Conservation (phyloP, 495 filamentous ascomycete species). For the Xylaria intraflava region DNA sequence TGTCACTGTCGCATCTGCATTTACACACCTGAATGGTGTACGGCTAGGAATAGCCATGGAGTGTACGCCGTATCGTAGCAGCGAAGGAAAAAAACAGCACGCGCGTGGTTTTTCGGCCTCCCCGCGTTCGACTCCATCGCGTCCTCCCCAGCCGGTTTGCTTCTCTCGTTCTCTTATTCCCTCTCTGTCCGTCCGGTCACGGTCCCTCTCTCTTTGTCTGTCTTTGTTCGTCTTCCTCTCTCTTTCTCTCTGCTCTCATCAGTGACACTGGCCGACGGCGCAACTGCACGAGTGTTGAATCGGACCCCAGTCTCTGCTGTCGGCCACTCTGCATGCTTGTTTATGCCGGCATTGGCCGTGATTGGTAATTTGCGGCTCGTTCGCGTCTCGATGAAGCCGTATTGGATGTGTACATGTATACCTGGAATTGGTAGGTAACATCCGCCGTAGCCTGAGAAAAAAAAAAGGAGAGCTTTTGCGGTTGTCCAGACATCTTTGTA, state of each 20-base stretch:
- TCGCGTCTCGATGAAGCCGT: slow-evolving; percentile 18
- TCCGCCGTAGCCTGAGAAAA: slow-evolving; percentile 31
- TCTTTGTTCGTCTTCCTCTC: too few species aligned
- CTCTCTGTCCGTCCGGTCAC: slow-evolving; percentile 4
- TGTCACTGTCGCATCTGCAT: neutral
- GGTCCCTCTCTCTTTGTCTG: too few species aligned
- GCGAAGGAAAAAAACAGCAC: neutral
- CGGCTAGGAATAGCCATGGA: too few species aligned
- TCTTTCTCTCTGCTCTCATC: too few species aligned
- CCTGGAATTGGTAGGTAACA: slow-evolving; percentile 25
- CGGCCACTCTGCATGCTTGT: slow-evolving; percentile 26
- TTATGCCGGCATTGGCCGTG: slow-evolving; percentile 26
- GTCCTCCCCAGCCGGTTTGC: slow-evolving; percentile 7
- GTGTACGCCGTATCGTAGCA: too few species aligned
- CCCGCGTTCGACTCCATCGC: slow-evolving; percentile 11
- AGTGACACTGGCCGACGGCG: slow-evolving; percentile 6
- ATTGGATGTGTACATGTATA: slow-evolving; percentile 24
- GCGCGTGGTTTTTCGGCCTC: neutral
- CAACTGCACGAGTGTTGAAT: slow-evolving; percentile 14
- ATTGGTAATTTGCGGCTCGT: slow-evolving; percentile 23
- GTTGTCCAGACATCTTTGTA: slow-evolving; percentile 13
- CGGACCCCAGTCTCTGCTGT: slow-evolving; percentile 17
- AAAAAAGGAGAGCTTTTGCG: slow-evolving; percentile 21
- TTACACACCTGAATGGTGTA: neutral
- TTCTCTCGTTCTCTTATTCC: neutral